Percentiles rank a stretch among this genome's conserved stretches.
Evolutionary conservation across 2,329 filamentous ascomycete genomes (phyloP).

Genomic region (Curvularia lunata): DNA sequence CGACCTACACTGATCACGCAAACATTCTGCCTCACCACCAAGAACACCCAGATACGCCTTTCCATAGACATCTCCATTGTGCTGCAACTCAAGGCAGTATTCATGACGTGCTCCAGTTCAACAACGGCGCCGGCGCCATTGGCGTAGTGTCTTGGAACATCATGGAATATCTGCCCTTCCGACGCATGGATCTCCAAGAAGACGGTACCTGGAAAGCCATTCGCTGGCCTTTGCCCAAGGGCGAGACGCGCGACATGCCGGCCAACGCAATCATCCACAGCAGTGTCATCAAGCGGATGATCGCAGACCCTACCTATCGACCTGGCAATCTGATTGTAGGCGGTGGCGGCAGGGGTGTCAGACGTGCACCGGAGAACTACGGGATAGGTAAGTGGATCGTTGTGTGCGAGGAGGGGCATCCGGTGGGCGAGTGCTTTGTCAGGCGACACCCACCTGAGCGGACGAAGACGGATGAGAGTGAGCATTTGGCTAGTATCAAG

Average conservation of each 20-base stretch:
- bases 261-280: conserved; percentile 72
- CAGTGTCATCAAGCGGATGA: conserved; percentile 75
- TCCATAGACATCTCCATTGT: conserved; percentile 64
- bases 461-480: conserved; percentile 13
- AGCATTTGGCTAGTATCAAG: not conserved
- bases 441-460: conserved; percentile 38
- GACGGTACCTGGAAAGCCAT: conserved; percentile 82
- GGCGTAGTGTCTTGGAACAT: conserved; percentile 73
- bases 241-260: conserved; percentile 79
- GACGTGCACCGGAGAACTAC: conserved; percentile 63
- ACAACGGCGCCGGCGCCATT: conserved; percentile 61
- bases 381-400: conserved; percentile 78
- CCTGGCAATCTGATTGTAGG: conserved; percentile 82
- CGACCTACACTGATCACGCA: conserved; percentile 22
- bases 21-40: conserved; percentile 25
- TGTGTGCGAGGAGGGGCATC: conserved; percentile 67
- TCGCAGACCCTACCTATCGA: conserved; percentile 67
- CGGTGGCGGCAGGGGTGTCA: conserved; percentile 74
- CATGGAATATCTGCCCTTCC: conserved; percentile 83
- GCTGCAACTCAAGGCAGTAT: conserved; percentile 63
- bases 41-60: conserved; percentile 46
- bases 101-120: conserved; percentile 74
- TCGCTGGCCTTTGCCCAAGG: conserved; percentile 77
- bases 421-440: conserved; percentile 72
- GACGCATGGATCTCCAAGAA: conserved; percentile 75